phyloP scores from a whole-genome alignment of 768 basidiomycete genomes.

The Kwoniella dendrophila region DNA sequence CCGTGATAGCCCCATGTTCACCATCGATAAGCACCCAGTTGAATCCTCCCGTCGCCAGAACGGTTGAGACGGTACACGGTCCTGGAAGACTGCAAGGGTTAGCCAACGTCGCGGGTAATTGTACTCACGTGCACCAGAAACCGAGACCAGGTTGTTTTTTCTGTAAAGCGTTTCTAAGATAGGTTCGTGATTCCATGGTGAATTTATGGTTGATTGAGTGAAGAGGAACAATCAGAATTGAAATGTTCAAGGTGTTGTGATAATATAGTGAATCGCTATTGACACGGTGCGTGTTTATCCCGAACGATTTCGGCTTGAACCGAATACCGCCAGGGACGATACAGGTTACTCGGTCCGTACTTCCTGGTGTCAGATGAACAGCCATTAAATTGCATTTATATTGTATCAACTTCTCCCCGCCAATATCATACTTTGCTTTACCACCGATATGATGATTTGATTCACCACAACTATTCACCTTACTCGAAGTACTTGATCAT shows the following conservation, averaged over 20 bases:
- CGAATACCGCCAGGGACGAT: too few species aligned
- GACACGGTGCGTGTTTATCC: constrained; percentile 2
- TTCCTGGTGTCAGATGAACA: too few species aligned
- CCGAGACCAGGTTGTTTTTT: constrained; percentile 40
- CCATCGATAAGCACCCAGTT: constrained; percentile 47
- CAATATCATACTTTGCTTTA: too few species aligned
- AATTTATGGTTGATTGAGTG: not conserved
- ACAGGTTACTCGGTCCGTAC: too few species aligned
- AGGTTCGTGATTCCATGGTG: constrained; percentile 29
- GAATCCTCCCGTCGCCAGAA: constrained; percentile 40
- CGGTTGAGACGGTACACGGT: constrained; percentile 28
- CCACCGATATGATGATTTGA: too few species aligned
- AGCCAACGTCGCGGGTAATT: not conserved
- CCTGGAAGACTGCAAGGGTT: constrained; percentile 20
- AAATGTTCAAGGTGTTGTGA: not conserved
- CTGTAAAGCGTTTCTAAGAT: constrained; percentile 35
- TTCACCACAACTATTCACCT: too few species aligned
- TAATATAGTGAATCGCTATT: not conserved
- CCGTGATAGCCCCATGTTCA: constrained; percentile 47
- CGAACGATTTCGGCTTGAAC: too few species aligned
- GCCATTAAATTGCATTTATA: too few species aligned
- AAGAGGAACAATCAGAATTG: not conserved
- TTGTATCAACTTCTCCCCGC: too few species aligned
- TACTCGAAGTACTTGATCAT: too few species aligned
- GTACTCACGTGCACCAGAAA: constrained; percentile 49